phyloP scores from a whole-genome alignment of 2,329 filamentous ascomycete genomes.

The Penicillium sp. region DNA sequence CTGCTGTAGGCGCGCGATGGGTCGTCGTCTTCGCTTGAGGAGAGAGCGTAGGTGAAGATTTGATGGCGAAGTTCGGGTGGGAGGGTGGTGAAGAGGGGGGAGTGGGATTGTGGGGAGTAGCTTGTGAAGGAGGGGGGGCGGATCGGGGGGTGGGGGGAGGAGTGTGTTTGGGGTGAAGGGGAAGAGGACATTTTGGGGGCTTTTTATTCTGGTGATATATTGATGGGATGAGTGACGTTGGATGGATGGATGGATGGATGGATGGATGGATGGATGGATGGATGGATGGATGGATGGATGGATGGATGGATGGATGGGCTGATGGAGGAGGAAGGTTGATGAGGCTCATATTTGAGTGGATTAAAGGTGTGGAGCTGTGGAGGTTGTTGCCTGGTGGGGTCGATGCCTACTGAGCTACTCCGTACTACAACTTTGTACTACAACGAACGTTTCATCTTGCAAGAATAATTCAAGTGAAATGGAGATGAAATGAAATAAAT shows the following conservation, averaged over 20 bases:
- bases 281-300: background rate
- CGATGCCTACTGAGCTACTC: too few relatives aligned
- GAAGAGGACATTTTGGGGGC: background rate
- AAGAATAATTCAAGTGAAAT: background rate
- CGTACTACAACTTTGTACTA: too few relatives aligned
- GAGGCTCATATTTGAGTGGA: background rate
- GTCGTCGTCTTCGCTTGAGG: slow-evolving; percentile 42
- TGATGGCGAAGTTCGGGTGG: slow-evolving; percentile 56
- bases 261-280: background rate
- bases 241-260: background rate
- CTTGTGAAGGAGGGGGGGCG: slow-evolving; percentile 3
- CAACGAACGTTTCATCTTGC: too few relatives aligned
- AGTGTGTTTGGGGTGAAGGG: background rate
- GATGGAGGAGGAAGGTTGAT: background rate
- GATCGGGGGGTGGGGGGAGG: background rate
- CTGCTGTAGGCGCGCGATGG: slow-evolving; percentile 28
- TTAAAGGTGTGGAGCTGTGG: background rate
- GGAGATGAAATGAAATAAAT: background rate
- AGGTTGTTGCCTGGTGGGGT: background rate
- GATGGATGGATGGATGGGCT: background rate
- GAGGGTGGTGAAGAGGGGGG: slow-evolving; percentile 47
- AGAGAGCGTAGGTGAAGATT: slow-evolving; percentile 52
- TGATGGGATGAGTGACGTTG: background rate
- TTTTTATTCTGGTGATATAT: background rate
- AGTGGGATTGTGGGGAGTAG: slow-evolving; percentile 8